A percentile compares a stretch with the other conserved stretches of the same genome.
Evolutionary conservation across 768 basidiomycete genomes (phyloP).

Genomic region (Lepiota venenata): DNA sequence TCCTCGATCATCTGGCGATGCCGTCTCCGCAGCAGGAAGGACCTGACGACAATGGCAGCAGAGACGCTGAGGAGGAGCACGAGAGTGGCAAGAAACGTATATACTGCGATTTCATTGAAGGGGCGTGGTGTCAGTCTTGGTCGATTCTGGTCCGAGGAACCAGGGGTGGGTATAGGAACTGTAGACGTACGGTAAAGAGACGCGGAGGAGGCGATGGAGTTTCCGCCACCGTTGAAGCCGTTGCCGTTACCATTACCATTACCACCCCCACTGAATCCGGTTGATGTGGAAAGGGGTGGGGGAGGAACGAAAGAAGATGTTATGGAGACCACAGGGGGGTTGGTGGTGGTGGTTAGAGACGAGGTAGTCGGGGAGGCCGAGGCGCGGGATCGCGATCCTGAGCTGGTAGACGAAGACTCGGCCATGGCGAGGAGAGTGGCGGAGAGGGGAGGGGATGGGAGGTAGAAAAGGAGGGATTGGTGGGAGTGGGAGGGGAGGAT

Average conservation of each 20-base stretch:
- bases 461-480: background rate
- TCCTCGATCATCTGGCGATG: constrained; percentile 58
- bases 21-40: constrained; percentile 59
- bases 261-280: background rate
- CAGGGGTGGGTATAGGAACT: background rate
- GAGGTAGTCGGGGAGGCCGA: background rate
- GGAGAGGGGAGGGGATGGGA: background rate
- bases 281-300: background rate
- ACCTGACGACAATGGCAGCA: constrained; percentile 62
- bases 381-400: background rate
- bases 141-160: background rate
- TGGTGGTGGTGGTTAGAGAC: background rate
- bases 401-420: background rate
- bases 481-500: background rate
- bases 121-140: constrained; percentile 3
- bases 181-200: constrained; percentile 29
- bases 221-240: constrained; percentile 1
- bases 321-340: background rate
- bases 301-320: constrained; percentile 1
- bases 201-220: constrained; percentile 23
- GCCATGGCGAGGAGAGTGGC: background rate
- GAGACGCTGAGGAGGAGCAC: constrained; percentile 67
- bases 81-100: constrained; percentile 60
- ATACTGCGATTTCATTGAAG: constrained; percentile 27
- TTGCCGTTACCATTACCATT: background rate